Percentiles rank a stretch among this genome's conserved stretches.
phyloP scores from a whole-genome alignment of 225 moss, liverwort and hornwort genomes.

The Neckera pumila region DNA sequence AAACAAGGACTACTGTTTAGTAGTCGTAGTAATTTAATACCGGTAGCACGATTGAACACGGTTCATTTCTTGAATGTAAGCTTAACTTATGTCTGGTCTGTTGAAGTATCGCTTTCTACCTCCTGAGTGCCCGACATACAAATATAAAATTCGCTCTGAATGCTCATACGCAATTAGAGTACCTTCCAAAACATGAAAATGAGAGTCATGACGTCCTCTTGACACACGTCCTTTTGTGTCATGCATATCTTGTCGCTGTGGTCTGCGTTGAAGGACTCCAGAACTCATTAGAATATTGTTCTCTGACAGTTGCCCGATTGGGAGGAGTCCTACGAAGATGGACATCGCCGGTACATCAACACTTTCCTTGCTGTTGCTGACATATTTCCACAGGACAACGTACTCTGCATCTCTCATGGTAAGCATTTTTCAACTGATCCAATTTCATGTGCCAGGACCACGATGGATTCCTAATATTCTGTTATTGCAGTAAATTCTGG shows the following conservation, averaged over 20 bases:
- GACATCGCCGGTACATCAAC: constrained; percentile 9
- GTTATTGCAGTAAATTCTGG: not conserved
- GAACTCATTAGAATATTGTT: not conserved
- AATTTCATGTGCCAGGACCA: not conserved
- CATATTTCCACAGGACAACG: constrained; percentile 23
- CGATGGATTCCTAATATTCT: not conserved
- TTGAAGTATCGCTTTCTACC: not conserved
- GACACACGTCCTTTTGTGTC: not conserved
- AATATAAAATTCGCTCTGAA: not conserved
- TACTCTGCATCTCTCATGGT: constrained; percentile 43
- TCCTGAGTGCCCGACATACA: not conserved
- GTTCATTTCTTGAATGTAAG: not conserved
- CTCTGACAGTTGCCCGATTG: constrained; percentile 24
- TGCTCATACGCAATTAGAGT: not conserved
- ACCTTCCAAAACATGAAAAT: not conserved
- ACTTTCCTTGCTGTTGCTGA: constrained; percentile 15
- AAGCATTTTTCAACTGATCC: not conserved
- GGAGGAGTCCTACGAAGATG: constrained; percentile 25
- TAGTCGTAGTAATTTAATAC: not conserved
- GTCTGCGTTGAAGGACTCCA: not conserved
- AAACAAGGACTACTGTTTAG: not conserved
- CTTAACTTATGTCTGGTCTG: not conserved
- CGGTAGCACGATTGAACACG: not conserved
- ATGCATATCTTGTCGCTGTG: not conserved
- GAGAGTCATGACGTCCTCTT: not conserved